Conservation (phyloP, 2,329 filamentous ascomycete species). For the Penicillium freii region DNA sequence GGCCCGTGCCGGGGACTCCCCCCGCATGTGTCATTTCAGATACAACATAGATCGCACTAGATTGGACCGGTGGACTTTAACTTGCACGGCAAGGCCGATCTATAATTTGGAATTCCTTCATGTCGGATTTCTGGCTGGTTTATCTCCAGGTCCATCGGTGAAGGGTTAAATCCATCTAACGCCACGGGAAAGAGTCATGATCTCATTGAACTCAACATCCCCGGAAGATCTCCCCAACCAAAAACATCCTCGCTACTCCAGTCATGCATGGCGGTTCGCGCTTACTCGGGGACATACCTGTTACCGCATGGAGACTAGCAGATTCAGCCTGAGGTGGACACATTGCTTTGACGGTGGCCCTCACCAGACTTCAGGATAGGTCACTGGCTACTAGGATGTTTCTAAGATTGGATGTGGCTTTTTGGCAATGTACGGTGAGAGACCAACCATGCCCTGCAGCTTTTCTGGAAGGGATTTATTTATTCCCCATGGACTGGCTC, state of each 20-base stretch:
- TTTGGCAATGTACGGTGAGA: background rate
- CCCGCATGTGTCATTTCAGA: background rate
- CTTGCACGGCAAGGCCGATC: background rate
- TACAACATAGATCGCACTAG: background rate
- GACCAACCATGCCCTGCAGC: constrained; percentile 1
- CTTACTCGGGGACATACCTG: background rate
- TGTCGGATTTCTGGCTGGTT: background rate
- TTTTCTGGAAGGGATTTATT: background rate
- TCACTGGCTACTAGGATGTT: background rate
- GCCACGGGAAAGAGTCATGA: background rate
- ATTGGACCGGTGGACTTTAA: background rate
- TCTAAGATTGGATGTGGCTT: background rate
- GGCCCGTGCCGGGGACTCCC: fast-evolving
- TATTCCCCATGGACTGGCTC: background rate
- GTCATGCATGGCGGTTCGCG: background rate
- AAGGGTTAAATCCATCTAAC: background rate
- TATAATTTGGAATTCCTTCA: background rate
- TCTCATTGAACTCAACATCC: background rate
- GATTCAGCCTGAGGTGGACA: background rate
- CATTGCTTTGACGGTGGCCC: background rate
- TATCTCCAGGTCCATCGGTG: background rate
- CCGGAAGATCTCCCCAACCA: background rate
- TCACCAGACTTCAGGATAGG: background rate
- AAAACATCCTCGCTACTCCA: background rate
- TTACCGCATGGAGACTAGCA: background rate